Conservation (phyloP, 2,329 filamentous ascomycete species). For the Aspergillus glaucus region DNA sequence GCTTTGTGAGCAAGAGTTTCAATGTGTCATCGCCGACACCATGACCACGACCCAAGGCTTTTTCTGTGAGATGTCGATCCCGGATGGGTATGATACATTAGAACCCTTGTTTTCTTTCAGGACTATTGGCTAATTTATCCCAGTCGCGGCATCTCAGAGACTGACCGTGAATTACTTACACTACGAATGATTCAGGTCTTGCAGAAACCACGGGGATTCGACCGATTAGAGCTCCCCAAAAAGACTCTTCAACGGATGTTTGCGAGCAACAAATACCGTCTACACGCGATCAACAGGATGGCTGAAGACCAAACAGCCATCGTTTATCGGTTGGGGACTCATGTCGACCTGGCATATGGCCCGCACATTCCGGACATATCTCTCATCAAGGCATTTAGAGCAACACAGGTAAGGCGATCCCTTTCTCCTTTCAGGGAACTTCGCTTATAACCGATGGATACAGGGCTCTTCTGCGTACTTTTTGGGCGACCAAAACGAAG, state of each 20-base stretch:
- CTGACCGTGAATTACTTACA: too few species aligned
- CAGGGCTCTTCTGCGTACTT: constrained; percentile 78
- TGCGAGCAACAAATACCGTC: constrained; percentile 95
- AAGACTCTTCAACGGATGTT: constrained; percentile 93
- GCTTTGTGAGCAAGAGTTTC: too few species aligned
- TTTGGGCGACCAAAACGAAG: constrained; percentile 86
- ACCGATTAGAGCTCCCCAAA: constrained; percentile 82
- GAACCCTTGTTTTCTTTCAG: too few species aligned
- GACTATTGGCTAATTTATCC: too few species aligned
- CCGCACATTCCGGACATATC: constrained; percentile 92
- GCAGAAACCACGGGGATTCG: constrained; percentile 95
- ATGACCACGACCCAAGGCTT: too few species aligned
- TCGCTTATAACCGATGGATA: not conserved
- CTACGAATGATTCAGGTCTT: constrained; percentile 58
- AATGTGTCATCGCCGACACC: too few species aligned
- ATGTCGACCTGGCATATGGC: constrained; percentile 92
- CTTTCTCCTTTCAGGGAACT: not conserved
- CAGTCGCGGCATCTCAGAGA: too few species aligned
- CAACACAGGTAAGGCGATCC: constrained; percentile 60
- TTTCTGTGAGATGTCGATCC: too few species aligned
- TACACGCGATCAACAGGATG: constrained; percentile 92
- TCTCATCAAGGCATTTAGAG: constrained; percentile 88
- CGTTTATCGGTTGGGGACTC: constrained; percentile 85
- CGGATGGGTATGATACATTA: too few species aligned
- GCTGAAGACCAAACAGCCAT: constrained; percentile 89